Base-by-base conservation (phyloP, 2,329 filamentous ascomycete species). In the Scolecobasidium constrictum region DNA sequence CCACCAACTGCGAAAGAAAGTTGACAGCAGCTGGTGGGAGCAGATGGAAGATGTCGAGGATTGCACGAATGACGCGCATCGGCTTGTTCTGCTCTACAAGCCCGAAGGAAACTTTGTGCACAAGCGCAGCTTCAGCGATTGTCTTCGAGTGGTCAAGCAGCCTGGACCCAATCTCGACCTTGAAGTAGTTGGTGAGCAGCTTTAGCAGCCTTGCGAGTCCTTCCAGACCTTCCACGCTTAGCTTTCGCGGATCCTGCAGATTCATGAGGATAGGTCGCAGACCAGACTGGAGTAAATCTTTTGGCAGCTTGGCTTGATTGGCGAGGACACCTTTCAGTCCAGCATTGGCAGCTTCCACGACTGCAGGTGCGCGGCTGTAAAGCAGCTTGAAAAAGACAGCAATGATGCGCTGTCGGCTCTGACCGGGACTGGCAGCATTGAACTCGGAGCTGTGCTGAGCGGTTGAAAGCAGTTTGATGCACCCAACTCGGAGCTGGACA, bases 311-410 rank as follows among this genome's bases (percentile, higher is more conserved):
- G 53, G 84, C 86, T 0, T 85, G 93, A 44, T 92, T 83, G 2
- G 82, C 80, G 4, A 99, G 72, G 6, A 96, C 88, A 18, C 84
- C 83, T 53, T 86, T 87, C 45, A 99, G 63, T 3, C 90, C 90
- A 48, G 86, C 81, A 56, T 95, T 94, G 5, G 93, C 92, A 4
- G 92, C 90, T 46, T 92, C 85, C 42, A 95, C 93, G 2, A 94
- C 94, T 33, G 88, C 85, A 37, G 83, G 81, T 3, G 88, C 93
- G 56, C 93, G 87, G 0, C 86, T 90, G 60, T 98, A 98, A 1
- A 98, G 70, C 28, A 86, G 93, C 57, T 95, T 96, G 73, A 99
- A 99, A 66, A 98, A 98, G 1, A 96, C 87, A 0, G 85, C 80
- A 15, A 98, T 88, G 38, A 96, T 94, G 22, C 61, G 62, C 23